phyloP scores from a whole-genome alignment of 2,329 filamentous ascomycete species.

The Knoxdaviesia capensis region DNA sequence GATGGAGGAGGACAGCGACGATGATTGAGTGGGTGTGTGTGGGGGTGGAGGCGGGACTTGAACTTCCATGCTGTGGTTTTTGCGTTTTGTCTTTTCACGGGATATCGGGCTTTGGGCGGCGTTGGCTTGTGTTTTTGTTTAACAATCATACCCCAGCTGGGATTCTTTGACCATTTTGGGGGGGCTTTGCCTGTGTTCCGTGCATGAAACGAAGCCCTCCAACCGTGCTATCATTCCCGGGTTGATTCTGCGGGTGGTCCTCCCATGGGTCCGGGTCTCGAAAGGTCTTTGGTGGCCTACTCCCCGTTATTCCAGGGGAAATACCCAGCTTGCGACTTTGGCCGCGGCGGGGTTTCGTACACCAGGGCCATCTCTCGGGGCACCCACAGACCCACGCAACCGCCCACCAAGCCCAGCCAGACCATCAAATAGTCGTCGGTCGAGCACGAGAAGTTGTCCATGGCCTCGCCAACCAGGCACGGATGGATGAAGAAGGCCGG shows the following conservation, averaged over 20 bases:
- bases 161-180: background rate
- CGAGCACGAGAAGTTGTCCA: conserved; percentile 40
- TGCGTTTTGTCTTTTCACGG: background rate
- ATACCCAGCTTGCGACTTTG: background rate
- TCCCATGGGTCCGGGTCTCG: too few relatives aligned
- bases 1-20: conserved; percentile 53
- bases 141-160: background rate
- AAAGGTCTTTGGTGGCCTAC: too few relatives aligned
- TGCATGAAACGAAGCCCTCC: too few relatives aligned
- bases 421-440: conserved; percentile 57
- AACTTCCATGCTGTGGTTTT: background rate
- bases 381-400: conserved; percentile 58
- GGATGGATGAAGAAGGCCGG: conserved; percentile 86
- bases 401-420: conserved; percentile 79
- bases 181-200: too few relatives aligned
- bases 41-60: background rate
- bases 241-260: too few relatives aligned
- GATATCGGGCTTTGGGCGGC: background rate
- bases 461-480: conserved; percentile 68
- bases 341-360: background rate
- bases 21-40: conserved; percentile 31
- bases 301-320: too few relatives aligned
- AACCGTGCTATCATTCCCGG: too few relatives aligned
- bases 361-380: conserved; percentile 42
- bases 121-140: background rate